These are phyloP conservation scores for Botrytis fragariae DNA, from an alignment of 2,329 filamentous ascomycete species.

Conservation along the genomic window DNA sequence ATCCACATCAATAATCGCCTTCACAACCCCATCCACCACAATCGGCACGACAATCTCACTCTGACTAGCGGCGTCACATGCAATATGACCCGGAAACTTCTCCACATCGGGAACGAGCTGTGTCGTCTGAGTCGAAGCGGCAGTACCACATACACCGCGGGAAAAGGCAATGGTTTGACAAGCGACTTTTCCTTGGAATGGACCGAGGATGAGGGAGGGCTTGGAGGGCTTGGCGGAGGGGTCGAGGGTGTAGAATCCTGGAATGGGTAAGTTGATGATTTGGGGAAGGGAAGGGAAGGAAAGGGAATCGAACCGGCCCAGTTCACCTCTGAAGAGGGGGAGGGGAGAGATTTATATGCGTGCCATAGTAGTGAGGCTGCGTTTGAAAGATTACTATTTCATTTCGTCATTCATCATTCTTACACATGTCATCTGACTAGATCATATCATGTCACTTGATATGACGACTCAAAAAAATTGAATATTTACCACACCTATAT, in stretches of 20 bases:
- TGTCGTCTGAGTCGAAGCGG: slow-evolving; percentile 58
- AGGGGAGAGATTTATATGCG: slow-evolving; percentile 68
- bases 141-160: slow-evolving; percentile 72
- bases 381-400: slow-evolving; percentile 70
- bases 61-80: slow-evolving; percentile 71
- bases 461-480: background rate
- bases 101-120: slow-evolving; percentile 71
- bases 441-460: slow-evolving; percentile 13
- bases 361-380: slow-evolving; percentile 75
- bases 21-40: slow-evolving; percentile 46
- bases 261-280: background rate
- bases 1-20: slow-evolving; percentile 78
- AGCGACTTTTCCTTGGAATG: slow-evolving; percentile 77
- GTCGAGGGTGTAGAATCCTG: slow-evolving; percentile 73
- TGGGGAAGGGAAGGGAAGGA: background rate
- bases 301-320: slow-evolving; percentile 60
- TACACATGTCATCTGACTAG: background rate
- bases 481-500: slow-evolving; percentile 9
- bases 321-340: slow-evolving; percentile 66
- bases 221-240: slow-evolving; percentile 41
- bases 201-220: slow-evolving; percentile 68
- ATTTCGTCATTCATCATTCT: background rate
- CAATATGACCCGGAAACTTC: slow-evolving; percentile 74
- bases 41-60: slow-evolving; percentile 84
- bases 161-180: slow-evolving; percentile 76